Conservation (phyloP, 768 basidiomycete species). For the Clavaria fumosa region DNA sequence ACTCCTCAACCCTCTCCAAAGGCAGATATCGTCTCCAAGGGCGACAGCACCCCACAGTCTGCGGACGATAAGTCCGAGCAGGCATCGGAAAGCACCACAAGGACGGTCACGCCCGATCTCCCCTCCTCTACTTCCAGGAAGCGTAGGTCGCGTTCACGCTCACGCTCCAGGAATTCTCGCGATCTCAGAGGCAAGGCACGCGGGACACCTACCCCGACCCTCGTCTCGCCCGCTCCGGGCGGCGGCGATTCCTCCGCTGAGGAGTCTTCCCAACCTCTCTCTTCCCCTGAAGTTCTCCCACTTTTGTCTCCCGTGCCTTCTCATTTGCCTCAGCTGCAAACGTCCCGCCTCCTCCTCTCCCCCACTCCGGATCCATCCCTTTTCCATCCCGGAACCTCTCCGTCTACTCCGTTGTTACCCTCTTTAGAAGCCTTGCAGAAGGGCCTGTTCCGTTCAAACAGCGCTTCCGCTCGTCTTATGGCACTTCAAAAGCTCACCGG, state of each 20-base stretch:
- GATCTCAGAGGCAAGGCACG: conserved; percentile 53
- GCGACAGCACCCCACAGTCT: too few species aligned
- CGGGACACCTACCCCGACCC: conserved; percentile 30
- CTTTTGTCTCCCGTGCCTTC: conserved; percentile 35
- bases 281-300: conserved; percentile 23
- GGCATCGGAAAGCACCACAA: neutral
- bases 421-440: conserved; percentile 65
- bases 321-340: conserved; percentile 40
- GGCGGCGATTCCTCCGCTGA: conserved; percentile 64
- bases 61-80: too few species aligned
- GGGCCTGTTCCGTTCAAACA: conserved; percentile 80
- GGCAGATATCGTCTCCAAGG: too few species aligned
- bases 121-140: conserved; percentile 36
- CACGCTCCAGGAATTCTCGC: conserved; percentile 60
- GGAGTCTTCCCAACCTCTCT: conserved; percentile 28
- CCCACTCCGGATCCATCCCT: conserved; percentile 40
- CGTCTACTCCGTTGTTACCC: conserved; percentile 53
- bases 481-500: conserved; percentile 82
- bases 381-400: conserved; percentile 50
- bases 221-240: conserved; percentile 22
- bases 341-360: conserved; percentile 32
- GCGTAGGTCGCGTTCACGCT: conserved; percentile 65
- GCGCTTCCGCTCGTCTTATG: conserved; percentile 56
- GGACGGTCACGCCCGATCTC: neutral
- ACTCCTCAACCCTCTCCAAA: too few species aligned